Evolutionary conservation across 176 grass and related monocot genomes (phyloP).

Genomic region (Musa acuminata): DNA sequence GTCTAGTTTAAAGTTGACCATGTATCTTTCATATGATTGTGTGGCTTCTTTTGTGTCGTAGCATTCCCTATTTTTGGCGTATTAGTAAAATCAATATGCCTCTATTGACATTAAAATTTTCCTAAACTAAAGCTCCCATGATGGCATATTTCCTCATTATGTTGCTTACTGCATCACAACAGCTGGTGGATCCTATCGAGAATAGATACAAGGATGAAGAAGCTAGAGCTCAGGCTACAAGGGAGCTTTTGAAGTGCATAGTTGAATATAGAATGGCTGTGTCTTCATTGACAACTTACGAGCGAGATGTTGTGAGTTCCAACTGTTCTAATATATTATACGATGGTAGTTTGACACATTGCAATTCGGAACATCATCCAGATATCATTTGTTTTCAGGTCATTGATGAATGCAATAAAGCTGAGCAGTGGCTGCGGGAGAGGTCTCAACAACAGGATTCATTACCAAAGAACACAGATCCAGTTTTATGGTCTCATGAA

Average conservation of each 20-base stretch:
- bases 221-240: slow-evolving; percentile 52
- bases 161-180: slow-evolving; percentile 23
- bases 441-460: slow-evolving; percentile 57
- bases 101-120: no score
- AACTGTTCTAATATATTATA: slow-evolving; percentile 5
- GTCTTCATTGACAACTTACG: slow-evolving; percentile 40
- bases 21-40: no score
- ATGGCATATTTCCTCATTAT: slow-evolving; percentile 10
- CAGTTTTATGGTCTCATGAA: slow-evolving; percentile 79
- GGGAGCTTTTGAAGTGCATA: slow-evolving; percentile 66
- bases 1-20: no score
- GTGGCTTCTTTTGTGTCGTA: neutral
- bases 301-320: slow-evolving; percentile 61
- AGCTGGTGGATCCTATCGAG: slow-evolving; percentile 98
- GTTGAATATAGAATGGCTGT: slow-evolving; percentile 49
- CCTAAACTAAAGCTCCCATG: neutral
- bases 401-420: slow-evolving; percentile 58
- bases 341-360: neutral
- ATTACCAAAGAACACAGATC: slow-evolving; percentile 69
- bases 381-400: slow-evolving; percentile 27
- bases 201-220: slow-evolving; percentile 86
- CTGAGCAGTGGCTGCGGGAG: slow-evolving; percentile 76
- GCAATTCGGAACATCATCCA: neutral
- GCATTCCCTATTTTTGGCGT: no score
- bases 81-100: neutral